Evolutionary conservation across 495 filamentous ascomycete species (phyloP).

Genomic region (Penicillium parvum): DNA sequence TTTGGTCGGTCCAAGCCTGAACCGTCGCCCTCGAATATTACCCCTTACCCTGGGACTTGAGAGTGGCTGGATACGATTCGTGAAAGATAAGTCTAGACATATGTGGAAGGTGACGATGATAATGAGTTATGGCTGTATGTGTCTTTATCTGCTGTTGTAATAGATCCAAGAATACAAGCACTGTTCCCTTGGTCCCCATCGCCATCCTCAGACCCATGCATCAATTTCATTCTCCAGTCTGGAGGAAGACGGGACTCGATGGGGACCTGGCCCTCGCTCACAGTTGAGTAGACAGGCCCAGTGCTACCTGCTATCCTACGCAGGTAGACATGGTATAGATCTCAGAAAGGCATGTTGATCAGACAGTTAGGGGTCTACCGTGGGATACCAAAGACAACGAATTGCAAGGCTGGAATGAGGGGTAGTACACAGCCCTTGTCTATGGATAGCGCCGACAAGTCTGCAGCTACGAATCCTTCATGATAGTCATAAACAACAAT

Average conservation of each 20-base stretch:
- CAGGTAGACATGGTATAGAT: neutral
- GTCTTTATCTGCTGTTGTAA: neutral
- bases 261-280: neutral
- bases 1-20: slow-evolving; percentile 29
- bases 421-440: too few species aligned
- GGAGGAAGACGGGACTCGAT: neutral
- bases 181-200: too few species aligned
- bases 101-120: neutral
- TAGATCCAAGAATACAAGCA: neutral
- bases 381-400: too few species aligned
- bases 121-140: neutral
- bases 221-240: neutral
- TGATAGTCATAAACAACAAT: too few species aligned
- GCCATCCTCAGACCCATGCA: neutral
- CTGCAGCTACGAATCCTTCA: too few species aligned
- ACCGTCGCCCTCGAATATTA: slow-evolving; percentile 21
- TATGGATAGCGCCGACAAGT: too few species aligned
- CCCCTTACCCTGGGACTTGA: slow-evolving; percentile 45
- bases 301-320: neutral
- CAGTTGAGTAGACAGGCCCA: neutral
- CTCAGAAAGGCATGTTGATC: neutral
- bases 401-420: too few species aligned
- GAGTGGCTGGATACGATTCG: neutral
- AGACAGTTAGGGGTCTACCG: too few species aligned
- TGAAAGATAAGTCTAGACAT: neutral